Percentiles rank a stretch among this genome's conserved stretches.
Conservation (phyloP, 2,329 filamentous ascomycete genomes). For the Cercospora brassicicola region DNA sequence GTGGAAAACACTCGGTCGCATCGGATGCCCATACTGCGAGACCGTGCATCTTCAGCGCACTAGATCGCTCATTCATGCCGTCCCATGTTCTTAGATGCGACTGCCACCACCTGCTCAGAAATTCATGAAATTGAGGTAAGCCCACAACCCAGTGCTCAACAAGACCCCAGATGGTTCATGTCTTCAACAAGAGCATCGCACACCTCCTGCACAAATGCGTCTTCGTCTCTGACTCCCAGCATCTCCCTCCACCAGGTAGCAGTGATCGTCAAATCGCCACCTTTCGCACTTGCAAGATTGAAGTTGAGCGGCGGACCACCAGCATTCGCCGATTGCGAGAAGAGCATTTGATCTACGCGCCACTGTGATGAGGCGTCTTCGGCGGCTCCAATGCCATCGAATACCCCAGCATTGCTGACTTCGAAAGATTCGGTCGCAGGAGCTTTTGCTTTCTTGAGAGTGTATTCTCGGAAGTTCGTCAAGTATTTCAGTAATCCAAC, state of each 20-base stretch:
- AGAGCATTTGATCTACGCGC: slow-evolving; percentile 43
- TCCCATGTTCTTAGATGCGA: not conserved
- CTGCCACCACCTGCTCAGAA: not conserved
- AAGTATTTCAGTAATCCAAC: slow-evolving; percentile 49
- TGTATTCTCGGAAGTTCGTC: slow-evolving; percentile 45
- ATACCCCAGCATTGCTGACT: slow-evolving; percentile 49
- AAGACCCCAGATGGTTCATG: not conserved
- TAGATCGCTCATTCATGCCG: not conserved
- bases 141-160: not conserved
- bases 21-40: not conserved
- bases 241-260: slow-evolving; percentile 49
- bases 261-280: slow-evolving; percentile 43
- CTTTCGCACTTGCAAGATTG: slow-evolving; percentile 45
- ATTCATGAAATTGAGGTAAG: not conserved
- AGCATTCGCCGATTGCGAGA: slow-evolving; percentile 48
- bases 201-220: slow-evolving; percentile 31
- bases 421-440: slow-evolving; percentile 47
- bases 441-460: slow-evolving; percentile 42
- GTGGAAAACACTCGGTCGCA: not conserved
- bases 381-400: slow-evolving; percentile 31
- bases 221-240: slow-evolving; percentile 42
- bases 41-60: not conserved
- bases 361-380: slow-evolving; percentile 6
- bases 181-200: slow-evolving; percentile 16
- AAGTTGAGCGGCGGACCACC: slow-evolving; percentile 44